Conservation (phyloP, 768 basidiomycete species). For the Guyanaporus albipodus region DNA sequence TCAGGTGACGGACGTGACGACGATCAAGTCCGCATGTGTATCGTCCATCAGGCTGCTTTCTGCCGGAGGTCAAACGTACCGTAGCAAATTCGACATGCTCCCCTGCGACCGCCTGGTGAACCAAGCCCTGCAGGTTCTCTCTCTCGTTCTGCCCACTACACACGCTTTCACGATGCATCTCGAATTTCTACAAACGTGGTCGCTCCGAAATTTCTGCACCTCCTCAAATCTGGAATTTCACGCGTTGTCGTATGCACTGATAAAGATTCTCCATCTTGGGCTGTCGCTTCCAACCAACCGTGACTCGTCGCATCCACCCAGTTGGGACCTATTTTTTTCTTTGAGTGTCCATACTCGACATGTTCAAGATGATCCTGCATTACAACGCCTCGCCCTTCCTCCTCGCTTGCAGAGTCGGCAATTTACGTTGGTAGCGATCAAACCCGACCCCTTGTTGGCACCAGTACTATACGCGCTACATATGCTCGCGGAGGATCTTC, state of each 20-base stretch:
- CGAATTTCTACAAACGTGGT: constrained; percentile 58
- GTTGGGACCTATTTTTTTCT: constrained; percentile 49
- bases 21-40: constrained; percentile 45
- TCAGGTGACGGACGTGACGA: constrained; percentile 35
- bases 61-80: constrained; percentile 44
- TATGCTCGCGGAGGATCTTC: constrained; percentile 68
- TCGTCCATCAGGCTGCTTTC: constrained; percentile 54
- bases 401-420: constrained; percentile 24
- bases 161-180: constrained; percentile 54
- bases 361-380: constrained; percentile 57
- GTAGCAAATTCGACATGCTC: constrained; percentile 50
- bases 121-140: constrained; percentile 59
- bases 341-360: constrained; percentile 40
- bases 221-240: constrained; percentile 52
- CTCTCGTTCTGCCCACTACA: constrained; percentile 55
- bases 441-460: constrained; percentile 46
- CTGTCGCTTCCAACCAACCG: constrained; percentile 25
- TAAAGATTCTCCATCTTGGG: constrained; percentile 40
- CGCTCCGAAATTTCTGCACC: constrained; percentile 38
- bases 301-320: constrained; percentile 13
- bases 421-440: constrained; percentile 22
- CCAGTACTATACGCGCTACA: constrained; percentile 74
- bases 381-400: constrained; percentile 43
- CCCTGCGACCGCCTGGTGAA: constrained; percentile 54
- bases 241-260: constrained; percentile 52